These are phyloP conservation scores for Aspergillus carlsbadensis DNA, from an alignment of 495 filamentous ascomycete species.

Conservation along the genomic window DNA sequence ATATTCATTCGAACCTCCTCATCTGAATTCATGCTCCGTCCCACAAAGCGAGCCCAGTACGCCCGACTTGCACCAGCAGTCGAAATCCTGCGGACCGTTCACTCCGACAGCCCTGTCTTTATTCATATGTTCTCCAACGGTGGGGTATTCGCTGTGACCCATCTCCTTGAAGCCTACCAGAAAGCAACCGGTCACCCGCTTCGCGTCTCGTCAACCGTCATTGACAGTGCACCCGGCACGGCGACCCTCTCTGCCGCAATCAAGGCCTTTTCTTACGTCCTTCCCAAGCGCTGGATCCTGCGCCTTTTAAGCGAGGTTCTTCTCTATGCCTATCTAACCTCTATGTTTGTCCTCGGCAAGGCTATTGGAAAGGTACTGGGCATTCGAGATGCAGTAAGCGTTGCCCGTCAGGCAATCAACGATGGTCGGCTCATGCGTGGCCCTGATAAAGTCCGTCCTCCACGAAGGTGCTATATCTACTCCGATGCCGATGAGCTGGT, in stretches of 20 bases:
- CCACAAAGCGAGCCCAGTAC: conserved; percentile 25
- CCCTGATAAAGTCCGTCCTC: conserved; percentile 14
- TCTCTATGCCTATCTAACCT: conserved; percentile 21
- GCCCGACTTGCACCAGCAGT: conserved; percentile 39
- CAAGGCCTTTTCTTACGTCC: conserved; percentile 36
- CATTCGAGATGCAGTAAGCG: conserved; percentile 25
- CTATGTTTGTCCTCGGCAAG: conserved; percentile 18
- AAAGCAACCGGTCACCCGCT: conserved; percentile 30
- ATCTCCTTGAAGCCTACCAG: conserved; percentile 36
- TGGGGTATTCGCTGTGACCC: conserved; percentile 30
- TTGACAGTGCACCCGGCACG: conserved; percentile 45
- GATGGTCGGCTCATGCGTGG: conserved; percentile 27
- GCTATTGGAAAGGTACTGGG: conserved; percentile 16
- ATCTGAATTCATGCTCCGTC: conserved; percentile 35
- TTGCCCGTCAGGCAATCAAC: conserved; percentile 31
- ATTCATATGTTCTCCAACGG: conserved; percentile 49
- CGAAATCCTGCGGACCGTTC: conserved; percentile 28
- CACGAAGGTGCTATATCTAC: conserved; percentile 44
- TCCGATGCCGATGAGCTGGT: conserved; percentile 45
- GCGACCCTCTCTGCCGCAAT: conserved; percentile 26
- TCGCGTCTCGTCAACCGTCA: conserved; percentile 34
- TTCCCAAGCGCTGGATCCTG: conserved; percentile 35
- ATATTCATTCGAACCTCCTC: conserved; percentile 39
- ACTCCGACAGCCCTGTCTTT: conserved; percentile 29
- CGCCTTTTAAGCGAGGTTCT: conserved; percentile 27